Evolutionary conservation across 257 asterid species (phyloP).

Genomic region (Capsicum baccatum): DNA sequence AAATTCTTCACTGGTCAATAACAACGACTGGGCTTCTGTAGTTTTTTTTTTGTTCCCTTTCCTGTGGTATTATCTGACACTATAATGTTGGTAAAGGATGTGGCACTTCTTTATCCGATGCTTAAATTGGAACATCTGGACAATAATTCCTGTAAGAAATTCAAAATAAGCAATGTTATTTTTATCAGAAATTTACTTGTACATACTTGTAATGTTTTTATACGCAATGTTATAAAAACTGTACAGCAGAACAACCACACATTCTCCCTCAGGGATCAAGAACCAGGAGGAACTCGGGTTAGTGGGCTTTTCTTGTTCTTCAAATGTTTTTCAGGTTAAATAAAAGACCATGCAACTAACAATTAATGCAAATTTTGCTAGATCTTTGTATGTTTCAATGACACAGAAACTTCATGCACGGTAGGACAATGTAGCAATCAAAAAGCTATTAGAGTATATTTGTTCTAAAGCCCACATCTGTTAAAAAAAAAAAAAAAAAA

Average conservation of each 20-base stretch:
- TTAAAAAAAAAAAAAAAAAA: too few relatives aligned
- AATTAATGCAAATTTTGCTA: not conserved
- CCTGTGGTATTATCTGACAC: slow-evolving; percentile 14
- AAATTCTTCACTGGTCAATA: slow-evolving; percentile 19
- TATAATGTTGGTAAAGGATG: slow-evolving; percentile 14
- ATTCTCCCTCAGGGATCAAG: not conserved
- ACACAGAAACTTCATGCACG: not conserved
- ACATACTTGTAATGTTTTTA: not conserved
- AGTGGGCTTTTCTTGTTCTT: not conserved
- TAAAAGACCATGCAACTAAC: not conserved
- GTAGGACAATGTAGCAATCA: not conserved
- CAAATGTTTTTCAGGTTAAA: slow-evolving; percentile 18
- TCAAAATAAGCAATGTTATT: slow-evolving; percentile 16
- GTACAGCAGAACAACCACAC: not conserved
- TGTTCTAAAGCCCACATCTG: not conserved
- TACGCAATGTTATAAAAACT: not conserved
- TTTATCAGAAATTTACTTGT: not conserved
- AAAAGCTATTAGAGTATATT: slow-evolving; percentile 1
- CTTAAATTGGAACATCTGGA: slow-evolving; percentile 28
- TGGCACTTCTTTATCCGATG: slow-evolving; percentile 18
- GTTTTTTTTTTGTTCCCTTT: not conserved
- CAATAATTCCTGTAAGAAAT: slow-evolving; percentile 30
- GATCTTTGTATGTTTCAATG: not conserved
- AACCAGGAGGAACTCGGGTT: not conserved
- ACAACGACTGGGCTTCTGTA: slow-evolving; percentile 16